Evolutionary conservation across 2,329 filamentous ascomycete genomes (phyloP), one percentile per base, ranked within the genome.

Genomic region (Penicillium hordei): DNA sequence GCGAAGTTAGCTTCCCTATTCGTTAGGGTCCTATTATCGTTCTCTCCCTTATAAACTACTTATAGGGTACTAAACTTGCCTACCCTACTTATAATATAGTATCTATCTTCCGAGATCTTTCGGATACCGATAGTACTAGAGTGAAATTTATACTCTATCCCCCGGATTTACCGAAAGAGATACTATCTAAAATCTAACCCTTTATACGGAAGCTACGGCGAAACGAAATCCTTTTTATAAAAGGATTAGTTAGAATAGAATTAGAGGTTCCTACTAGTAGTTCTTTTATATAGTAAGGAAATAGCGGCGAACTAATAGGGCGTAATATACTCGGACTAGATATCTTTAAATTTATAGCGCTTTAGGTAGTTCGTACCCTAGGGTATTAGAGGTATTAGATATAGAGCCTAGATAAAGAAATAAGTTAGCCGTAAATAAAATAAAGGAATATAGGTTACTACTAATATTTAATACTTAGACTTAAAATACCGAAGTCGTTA

Each of bases 231-330:
- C 54, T 60, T 48, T 57, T 60, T 23, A 42, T 55, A 42, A 52
- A 57, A 48, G 54, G 58, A 31, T 50, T 21, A 9, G 46, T 57
- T 9, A 51, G 50, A 48, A 57, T 60, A 19, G 53, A 57, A 13
- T 42, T 60, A 54, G 50, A 48, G 6, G 46, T 57, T 19, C 42
- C 50, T 48, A 6, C 13, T 10, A 1, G 23, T 31, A 50, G 54
- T 4, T 51, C n/a, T 4, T 60, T 60, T 60, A 25, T 60, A 15
- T 60, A 23, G 58, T n/a, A 57, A 48, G 58, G 54, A 13, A 48
- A 55, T 1, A 51, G 40, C 46, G 12, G 25, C 9, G 34, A 40
- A 25, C 49, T 29, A 42, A 57, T 55, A 17, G 54, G 54, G 6
- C 25, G 10, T 33, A 34, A 60, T 25, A 55, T 57, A 4, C 19